Evolutionary conservation across 768 basidiomycete species (phyloP), one percentile per base, ranked within the genome.

Genomic region (Suillus spraguei): DNA sequence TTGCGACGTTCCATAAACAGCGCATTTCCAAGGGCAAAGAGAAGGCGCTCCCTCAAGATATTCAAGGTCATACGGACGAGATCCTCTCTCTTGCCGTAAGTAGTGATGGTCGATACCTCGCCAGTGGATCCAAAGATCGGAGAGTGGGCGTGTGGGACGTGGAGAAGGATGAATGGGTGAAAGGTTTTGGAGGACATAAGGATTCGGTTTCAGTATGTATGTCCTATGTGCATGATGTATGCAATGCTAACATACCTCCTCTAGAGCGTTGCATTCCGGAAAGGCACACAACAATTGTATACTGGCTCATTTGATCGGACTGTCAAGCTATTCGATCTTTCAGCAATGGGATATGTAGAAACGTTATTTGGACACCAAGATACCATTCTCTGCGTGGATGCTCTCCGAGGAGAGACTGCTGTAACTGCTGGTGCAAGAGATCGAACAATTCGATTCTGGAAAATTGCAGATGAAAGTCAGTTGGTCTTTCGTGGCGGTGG

Each of bases 311-410:
- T 88, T 72, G 93, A 99, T 74, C 90, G 96, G 16, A 95, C 95
- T 0, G 72, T 97, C 62, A 97, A 97, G 75, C 81, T 98, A 3
- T 97, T 91, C 75, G 96, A 91, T 72, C 78, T 85, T 53, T 83
- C 79, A 64, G 92, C 93, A 6, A 85, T 97, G 83, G n/a, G 94
- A 11, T 95, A 95, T 70, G 90, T 99, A 62, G 97, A 99, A 74
- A 98, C 97, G 9, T 80, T 99, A 5, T 99, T 97, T 72, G 97
- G n/a, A 1, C 97, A 99, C 72, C 97, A 99, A 78, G n/a, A 98
- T 70, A 84, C 86, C 35, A 86, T 97, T 35, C 79, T 92, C 17
- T 80, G 83, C 5, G 70, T 99, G 6, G 93, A 95, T 66, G n/a
- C 94, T 7, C 84, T 99, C 17, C 87, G 91, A 39, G 86, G 86